These are phyloP conservation scores for Bipolaris sorokiniana DNA, from an alignment of 2,329 filamentous ascomycete genomes.

Conservation along the genomic window DNA sequence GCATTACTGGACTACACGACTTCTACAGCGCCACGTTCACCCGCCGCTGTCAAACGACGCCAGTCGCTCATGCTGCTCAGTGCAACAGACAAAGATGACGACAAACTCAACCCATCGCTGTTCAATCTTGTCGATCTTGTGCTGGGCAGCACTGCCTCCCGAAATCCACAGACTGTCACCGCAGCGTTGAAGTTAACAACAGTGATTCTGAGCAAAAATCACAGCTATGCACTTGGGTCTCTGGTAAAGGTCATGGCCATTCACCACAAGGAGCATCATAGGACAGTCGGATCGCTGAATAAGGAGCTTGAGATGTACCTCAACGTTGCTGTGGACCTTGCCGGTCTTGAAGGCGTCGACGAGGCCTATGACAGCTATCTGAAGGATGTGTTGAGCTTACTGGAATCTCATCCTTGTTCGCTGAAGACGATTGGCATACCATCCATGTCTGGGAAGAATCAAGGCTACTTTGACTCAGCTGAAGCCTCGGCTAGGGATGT, in stretches of 20 bases:
- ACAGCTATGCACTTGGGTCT: conserved; percentile 80
- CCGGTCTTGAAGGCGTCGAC: conserved; percentile 72
- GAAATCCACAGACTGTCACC: conserved; percentile 85
- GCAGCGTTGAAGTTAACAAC: conserved; percentile 88
- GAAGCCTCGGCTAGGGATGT: conserved; percentile 64
- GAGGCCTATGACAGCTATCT: conserved; percentile 74
- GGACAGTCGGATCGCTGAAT: conserved; percentile 76
- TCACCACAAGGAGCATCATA: conserved; percentile 60
- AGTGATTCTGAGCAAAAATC: conserved; percentile 84
- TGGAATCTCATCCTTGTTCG: conserved; percentile 78
- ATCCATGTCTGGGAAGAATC: conserved; percentile 62
- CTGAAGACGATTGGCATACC: conserved; percentile 69
- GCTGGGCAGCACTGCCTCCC: conserved; percentile 80
- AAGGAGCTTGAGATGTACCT: conserved; percentile 76
- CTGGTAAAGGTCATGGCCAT: conserved; percentile 71
- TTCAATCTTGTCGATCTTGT: conserved; percentile 95
- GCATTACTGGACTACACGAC: conserved; percentile 70
- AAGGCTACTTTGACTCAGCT: conserved; percentile 53
- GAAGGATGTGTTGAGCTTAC: conserved; percentile 70
- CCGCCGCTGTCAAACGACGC: conserved; percentile 75
- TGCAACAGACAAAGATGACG: conserved; percentile 76
- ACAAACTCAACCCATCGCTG: conserved; percentile 79
- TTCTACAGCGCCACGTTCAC: conserved; percentile 47
- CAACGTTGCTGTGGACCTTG: conserved; percentile 69
- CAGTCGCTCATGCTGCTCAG: conserved; percentile 89